A percentile compares a stretch with the other conserved stretches of the same genome.
These are phyloP conservation scores for Aspergillus aculeatinus DNA, from an alignment of 2,329 filamentous ascomycete genomes.

Conservation along the genomic window DNA sequence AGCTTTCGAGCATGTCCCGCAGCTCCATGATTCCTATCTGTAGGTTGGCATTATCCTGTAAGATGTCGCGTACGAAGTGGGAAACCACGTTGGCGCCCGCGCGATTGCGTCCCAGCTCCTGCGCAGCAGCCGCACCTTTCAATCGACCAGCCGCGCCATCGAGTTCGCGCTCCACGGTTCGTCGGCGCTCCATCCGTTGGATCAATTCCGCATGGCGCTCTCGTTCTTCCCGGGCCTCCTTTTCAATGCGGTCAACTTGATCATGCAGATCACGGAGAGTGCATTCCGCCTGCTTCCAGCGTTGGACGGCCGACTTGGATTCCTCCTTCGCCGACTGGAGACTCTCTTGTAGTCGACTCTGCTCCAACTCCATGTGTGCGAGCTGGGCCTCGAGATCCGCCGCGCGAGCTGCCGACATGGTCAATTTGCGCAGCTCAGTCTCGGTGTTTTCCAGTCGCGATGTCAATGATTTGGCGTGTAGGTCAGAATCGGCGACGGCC, in stretches of 20 bases:
- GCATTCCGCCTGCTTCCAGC: constrained; percentile 83
- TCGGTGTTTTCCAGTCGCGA: constrained; percentile 75
- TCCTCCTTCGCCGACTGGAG: constrained; percentile 69
- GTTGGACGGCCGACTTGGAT: constrained; percentile 72
- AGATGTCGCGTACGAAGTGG: constrained; percentile 91
- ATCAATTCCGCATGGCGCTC: constrained; percentile 80
- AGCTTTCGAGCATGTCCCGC: constrained; percentile 83
- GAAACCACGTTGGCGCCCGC: constrained; percentile 73
- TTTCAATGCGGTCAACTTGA: constrained; percentile 85
- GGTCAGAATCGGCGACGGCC: constrained; percentile 75
- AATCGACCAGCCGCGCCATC: constrained; percentile 75
- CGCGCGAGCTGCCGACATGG: constrained; percentile 70
- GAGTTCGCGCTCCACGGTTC: constrained; percentile 78
- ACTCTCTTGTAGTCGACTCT: constrained; percentile 67
- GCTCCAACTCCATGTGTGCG: constrained; percentile 75
- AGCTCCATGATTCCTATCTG: constrained; percentile 90
- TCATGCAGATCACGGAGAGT: constrained; percentile 77
- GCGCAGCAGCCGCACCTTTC: constrained; percentile 74
- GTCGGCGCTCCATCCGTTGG: constrained; percentile 77
- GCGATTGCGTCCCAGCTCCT: constrained; percentile 60
- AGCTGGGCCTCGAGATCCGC: constrained; percentile 79
- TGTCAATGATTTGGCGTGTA: constrained; percentile 73
- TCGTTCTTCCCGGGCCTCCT: constrained; percentile 74
- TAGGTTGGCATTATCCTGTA: constrained; percentile 91
- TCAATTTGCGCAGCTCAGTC: constrained; percentile 71